Evolutionary conservation across 2,329 filamentous ascomycete species (phyloP).

Genomic region (Escovopsis weberi): DNA sequence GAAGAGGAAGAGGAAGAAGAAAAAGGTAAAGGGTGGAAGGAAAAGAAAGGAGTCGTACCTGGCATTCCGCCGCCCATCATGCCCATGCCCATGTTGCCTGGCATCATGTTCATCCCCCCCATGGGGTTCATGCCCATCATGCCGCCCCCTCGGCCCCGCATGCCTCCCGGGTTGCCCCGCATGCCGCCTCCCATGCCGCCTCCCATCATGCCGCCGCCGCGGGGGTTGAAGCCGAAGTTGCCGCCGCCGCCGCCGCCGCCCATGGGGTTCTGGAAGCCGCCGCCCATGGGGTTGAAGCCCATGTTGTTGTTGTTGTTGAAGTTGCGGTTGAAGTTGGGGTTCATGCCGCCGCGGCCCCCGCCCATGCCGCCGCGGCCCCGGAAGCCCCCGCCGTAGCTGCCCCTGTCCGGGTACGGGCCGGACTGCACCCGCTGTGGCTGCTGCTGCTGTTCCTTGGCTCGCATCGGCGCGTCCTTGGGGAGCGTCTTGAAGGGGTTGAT

Average conservation of each 20-base stretch:
- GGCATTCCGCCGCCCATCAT: conserved; percentile 23
- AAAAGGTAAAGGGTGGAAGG: not conserved
- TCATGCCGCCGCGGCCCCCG: conserved; percentile 32
- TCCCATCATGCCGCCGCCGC: conserved; percentile 18
- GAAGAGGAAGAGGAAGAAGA: not conserved
- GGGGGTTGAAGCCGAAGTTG: conserved; percentile 34
- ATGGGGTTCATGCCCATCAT: conserved; percentile 36
- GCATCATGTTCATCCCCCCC: conserved; percentile 40
- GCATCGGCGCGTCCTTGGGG: conserved; percentile 65
- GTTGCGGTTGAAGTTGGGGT: conserved; percentile 30
- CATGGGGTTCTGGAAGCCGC: conserved; percentile 34
- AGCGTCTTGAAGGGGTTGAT: conserved; percentile 82
- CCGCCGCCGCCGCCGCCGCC: conserved; percentile 36
- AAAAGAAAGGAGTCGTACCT: conserved; percentile 12
- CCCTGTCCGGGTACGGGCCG: conserved; percentile 33
- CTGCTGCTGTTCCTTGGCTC: conserved; percentile 47
- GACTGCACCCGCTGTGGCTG: conserved; percentile 38
- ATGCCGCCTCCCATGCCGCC: conserved; percentile 36
- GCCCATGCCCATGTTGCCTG: conserved; percentile 44
- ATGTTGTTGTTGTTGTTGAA: conserved; percentile 25
- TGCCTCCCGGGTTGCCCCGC: conserved; percentile 33
- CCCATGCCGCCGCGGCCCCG: conserved; percentile 36
- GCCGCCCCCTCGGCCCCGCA: conserved; percentile 34
- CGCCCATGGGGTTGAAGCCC: not conserved
- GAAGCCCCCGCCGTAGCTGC: conserved; percentile 38